A percentile compares a stretch with the other conserved stretches of the same genome.
Evolutionary conservation across 1,139 yeast species (phyloP).

Genomic region (Kodamaea fungicola): DNA sequence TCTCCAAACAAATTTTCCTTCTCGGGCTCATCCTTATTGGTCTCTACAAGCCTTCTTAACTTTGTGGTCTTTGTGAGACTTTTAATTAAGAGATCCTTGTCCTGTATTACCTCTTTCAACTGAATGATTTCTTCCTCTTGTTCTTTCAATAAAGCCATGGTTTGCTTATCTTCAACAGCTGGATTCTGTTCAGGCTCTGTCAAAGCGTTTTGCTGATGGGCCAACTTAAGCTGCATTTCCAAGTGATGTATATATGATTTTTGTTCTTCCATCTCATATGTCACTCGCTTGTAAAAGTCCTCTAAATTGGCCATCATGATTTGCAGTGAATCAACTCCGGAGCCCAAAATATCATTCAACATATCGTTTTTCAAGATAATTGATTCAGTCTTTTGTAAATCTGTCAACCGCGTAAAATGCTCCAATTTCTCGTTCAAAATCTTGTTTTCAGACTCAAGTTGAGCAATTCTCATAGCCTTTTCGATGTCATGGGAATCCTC

Average conservation of each 20-base stretch:
- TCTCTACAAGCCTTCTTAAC: constrained; percentile 45
- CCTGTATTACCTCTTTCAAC: constrained; percentile 56
- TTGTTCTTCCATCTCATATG: constrained; percentile 57
- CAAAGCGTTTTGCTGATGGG: constrained; percentile 22
- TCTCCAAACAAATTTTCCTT: constrained; percentile 20
- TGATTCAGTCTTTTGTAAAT: constrained; percentile 54
- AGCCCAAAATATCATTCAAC: constrained; percentile 46
- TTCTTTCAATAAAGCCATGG: constrained; percentile 41
- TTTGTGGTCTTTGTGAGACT: constrained; percentile 64
- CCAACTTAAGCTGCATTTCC: constrained; percentile 49
- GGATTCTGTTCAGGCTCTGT: constrained; percentile 5
- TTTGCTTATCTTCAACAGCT: constrained; percentile 12
- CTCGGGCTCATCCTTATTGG: constrained; percentile 14
- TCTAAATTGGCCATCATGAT: constrained; percentile 45
- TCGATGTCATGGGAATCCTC: constrained; percentile 4
- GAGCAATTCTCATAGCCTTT: constrained; percentile 22
- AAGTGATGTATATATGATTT: constrained; percentile 60
- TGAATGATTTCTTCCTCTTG: constrained; percentile 71
- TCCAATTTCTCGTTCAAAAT: constrained; percentile 65
- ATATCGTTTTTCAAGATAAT: constrained; percentile 53
- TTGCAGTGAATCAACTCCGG: constrained; percentile 35
- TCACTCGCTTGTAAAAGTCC: constrained; percentile 42
- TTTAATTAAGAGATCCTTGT: constrained; percentile 74
- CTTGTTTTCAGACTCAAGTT: constrained; percentile 58
- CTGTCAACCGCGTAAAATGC: constrained; percentile 61